Conservation (phyloP, 2,329 filamentous ascomycete genomes). For the Cladophialophora bantiana region DNA sequence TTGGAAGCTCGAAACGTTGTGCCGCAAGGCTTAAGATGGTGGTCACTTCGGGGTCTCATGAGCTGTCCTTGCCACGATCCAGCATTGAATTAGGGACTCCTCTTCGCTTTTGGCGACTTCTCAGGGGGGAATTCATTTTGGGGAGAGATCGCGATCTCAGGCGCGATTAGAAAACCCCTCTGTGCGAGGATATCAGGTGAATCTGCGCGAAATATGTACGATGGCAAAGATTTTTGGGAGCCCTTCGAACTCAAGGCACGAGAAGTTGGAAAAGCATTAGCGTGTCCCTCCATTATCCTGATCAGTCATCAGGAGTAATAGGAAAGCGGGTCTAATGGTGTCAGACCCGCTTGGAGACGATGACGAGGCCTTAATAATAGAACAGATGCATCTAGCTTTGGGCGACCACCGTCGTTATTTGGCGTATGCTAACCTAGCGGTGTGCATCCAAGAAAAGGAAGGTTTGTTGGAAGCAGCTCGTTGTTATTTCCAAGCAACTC, state of each 20-base stretch:
- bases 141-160: background rate
- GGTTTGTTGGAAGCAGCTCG: background rate
- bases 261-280: background rate
- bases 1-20: no score
- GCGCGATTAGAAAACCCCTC: background rate
- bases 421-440: background rate
- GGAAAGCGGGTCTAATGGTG: background rate
- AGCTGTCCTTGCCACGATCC: no score
- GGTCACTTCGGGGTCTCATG: no score
- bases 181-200: background rate
- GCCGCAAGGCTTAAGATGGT: no score
- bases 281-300: background rate
- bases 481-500: background rate
- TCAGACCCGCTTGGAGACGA: slow-evolving; percentile 2
- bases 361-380: background rate
- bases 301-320: background rate
- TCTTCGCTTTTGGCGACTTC: background rate
- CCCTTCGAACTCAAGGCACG: background rate
- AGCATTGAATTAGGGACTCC: no score
- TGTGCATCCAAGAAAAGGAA: background rate
- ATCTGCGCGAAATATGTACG: background rate
- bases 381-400: background rate
- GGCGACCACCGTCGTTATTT: background rate
- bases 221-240: background rate
- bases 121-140: background rate